Conservation (phyloP, 1,284 basidiomycete genomes). For the Austroboletus niveus region DNA sequence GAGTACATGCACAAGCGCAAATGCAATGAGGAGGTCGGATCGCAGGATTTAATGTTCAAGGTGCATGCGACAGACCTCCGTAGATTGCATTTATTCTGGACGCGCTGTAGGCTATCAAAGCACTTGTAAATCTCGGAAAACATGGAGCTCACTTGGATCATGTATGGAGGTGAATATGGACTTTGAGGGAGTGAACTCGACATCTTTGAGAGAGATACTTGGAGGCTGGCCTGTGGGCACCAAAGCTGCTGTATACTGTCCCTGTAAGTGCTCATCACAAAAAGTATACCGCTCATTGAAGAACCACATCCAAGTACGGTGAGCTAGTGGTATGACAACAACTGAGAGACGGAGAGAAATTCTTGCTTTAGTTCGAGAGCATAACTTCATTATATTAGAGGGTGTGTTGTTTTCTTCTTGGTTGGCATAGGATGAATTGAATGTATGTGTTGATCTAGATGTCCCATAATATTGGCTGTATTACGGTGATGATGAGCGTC, state of each 20-base stretch:
- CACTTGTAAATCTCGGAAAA: neutral
- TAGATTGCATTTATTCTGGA: neutral
- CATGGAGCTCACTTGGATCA: neutral
- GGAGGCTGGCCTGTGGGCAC: conserved; percentile 71
- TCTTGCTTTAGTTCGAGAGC: conserved; percentile 65
- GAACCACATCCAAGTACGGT: conserved; percentile 50
- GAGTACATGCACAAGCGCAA: conserved; percentile 1
- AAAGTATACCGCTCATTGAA: neutral
- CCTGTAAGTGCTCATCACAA: neutral
- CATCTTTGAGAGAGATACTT: conserved; percentile 46
- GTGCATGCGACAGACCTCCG: neutral
- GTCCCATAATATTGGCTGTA: conserved; percentile 74
- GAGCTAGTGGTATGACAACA: conserved; percentile 74
- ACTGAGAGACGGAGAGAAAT: conserved; percentile 71
- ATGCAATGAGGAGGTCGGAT: conserved; percentile 1
- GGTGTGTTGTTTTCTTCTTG: conserved; percentile 35
- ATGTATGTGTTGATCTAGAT: conserved; percentile 37
- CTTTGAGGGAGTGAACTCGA: conserved; percentile 64
- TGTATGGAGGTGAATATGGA: conserved; percentile 73
- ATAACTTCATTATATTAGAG: conserved; percentile 81
- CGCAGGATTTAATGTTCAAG: conserved; percentile 1
- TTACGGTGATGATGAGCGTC: conserved; percentile 57
- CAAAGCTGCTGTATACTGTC: conserved; percentile 71
- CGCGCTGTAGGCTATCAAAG: conserved; percentile 1
- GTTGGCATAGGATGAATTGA: neutral